phyloP scores from a whole-genome alignment of 2,329 filamentous ascomycete genomes.

The Beauveria medogensis region DNA sequence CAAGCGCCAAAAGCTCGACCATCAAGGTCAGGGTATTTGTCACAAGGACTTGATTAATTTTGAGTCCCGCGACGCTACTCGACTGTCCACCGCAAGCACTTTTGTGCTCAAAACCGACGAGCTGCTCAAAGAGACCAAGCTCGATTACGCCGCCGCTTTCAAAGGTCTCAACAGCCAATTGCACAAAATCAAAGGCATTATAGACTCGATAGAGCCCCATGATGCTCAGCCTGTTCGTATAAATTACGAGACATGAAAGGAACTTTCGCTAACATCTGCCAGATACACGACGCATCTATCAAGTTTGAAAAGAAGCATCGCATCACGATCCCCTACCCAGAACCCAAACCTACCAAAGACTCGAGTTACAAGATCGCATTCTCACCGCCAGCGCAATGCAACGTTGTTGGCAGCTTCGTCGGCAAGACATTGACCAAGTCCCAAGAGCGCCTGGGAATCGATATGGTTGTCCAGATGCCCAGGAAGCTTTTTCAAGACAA shows the following conservation, averaged over 20 bases:
- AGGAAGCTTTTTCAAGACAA: constrained; percentile 77
- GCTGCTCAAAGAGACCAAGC: constrained; percentile 44
- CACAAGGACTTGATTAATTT: constrained; percentile 32
- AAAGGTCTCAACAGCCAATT: constrained; percentile 41
- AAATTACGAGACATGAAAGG: not conserved
- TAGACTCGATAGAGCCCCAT: constrained; percentile 43
- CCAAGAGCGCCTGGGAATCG: constrained; percentile 53
- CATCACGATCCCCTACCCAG: constrained; percentile 73
- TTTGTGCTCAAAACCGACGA: constrained; percentile 54
- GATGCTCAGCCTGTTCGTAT: constrained; percentile 41
- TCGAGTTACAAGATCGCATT: constrained; percentile 78
- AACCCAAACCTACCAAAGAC: constrained; percentile 67
- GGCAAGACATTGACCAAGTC: constrained; percentile 64
- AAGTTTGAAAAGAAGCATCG: constrained; percentile 59
- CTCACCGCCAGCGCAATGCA: constrained; percentile 66
- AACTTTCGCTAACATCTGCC: constrained; percentile 14
- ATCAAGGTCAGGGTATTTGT: constrained; percentile 26
- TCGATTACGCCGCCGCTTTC: constrained; percentile 43
- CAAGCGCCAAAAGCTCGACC: constrained; percentile 42
- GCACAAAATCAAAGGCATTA: constrained; percentile 42
- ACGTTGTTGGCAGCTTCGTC: constrained; percentile 83
- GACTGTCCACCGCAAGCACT: constrained; percentile 40
- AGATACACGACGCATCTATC: constrained; percentile 62
- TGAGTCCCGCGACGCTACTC: constrained; percentile 30
- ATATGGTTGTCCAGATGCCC: constrained; percentile 86